phyloP scores from a whole-genome alignment of 2,329 filamentous ascomycete species.

The Pseudocercospora ulei region DNA sequence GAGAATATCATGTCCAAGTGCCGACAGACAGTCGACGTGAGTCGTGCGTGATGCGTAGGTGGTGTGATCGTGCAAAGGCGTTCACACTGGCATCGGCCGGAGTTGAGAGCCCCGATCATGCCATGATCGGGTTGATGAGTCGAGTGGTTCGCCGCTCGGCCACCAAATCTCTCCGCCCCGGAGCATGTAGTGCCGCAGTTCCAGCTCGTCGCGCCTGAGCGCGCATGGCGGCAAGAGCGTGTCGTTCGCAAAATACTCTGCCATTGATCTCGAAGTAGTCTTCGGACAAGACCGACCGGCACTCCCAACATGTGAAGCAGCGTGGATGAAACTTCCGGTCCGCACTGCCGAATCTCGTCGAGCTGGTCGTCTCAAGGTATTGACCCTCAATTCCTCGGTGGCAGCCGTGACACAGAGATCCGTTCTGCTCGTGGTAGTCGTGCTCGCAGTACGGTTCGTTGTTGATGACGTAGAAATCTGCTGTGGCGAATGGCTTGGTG shows the following conservation, averaged over 20 bases:
- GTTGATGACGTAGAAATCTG: conserved; percentile 83
- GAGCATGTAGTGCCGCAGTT: conserved; percentile 12
- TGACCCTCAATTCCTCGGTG: conserved; percentile 82
- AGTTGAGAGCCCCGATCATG: conserved; percentile 1
- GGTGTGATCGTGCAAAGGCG: neutral
- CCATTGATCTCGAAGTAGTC: conserved; percentile 88
- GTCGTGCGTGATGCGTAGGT: conserved; percentile 1
- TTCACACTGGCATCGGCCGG: neutral
- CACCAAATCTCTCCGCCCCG: conserved; percentile 23
- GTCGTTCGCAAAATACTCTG: conserved; percentile 72
- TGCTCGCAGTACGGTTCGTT: conserved; percentile 83
- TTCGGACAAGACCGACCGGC: conserved; percentile 60
- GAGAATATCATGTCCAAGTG: neutral
- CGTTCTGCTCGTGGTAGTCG: conserved; percentile 87
- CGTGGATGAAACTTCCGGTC: conserved; percentile 72
- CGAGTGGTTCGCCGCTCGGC: conserved; percentile 33
- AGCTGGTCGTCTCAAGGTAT: conserved; percentile 63
- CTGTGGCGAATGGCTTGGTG: conserved; percentile 66
- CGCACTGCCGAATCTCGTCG: conserved; percentile 40
- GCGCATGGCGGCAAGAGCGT: conserved; percentile 51
- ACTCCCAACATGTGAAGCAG: conserved; percentile 79
- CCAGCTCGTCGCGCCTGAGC: conserved; percentile 23
- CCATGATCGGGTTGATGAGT: conserved; percentile 33
- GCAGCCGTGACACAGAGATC: conserved; percentile 72
- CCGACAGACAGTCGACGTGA: conserved; percentile 1